Evolutionary conservation across 163 green algal species (phyloP).

Genomic region (Scenedesmus sp.): DNA sequence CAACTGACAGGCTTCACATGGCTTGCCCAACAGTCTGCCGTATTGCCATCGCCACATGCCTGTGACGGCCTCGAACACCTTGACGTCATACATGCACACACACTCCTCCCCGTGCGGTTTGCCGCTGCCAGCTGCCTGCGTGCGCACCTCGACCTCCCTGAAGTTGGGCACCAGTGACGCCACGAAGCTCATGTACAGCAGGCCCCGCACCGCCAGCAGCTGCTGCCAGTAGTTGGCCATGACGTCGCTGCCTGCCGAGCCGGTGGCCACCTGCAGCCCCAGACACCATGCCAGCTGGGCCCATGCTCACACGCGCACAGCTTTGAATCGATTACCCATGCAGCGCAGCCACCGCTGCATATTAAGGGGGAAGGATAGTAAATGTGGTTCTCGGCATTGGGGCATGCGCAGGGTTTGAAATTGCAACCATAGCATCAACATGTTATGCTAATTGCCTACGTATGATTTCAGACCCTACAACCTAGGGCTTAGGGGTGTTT

Average conservation of each 20-base stretch:
- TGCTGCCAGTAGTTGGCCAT: slow-evolving; percentile 42
- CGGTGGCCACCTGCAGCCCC: neutral
- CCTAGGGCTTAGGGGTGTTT: too few species aligned
- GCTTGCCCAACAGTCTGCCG: neutral
- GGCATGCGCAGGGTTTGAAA: too few species aligned
- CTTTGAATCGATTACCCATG: too few species aligned
- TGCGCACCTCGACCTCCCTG: slow-evolving; percentile 51
- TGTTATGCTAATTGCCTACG: too few species aligned
- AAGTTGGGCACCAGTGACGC: slow-evolving; percentile 49
- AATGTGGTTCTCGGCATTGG: too few species aligned
- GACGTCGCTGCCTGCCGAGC: slow-evolving; percentile 25
- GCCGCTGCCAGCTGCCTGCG: neutral
- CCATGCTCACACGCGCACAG: too few species aligned
- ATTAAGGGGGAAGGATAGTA: too few species aligned
- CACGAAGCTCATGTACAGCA: slow-evolving; percentile 29
- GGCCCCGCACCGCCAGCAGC: neutral
- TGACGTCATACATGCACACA: neutral
- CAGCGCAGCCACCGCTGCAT: too few species aligned
- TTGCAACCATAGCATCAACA: too few species aligned
- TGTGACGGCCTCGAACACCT: neutral
- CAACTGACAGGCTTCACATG: too few species aligned
- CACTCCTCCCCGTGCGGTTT: neutral
- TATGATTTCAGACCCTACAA: too few species aligned
- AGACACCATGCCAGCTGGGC: neutral
- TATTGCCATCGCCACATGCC: neutral